Conservation (phyloP, 257 asterid genomes). For the Solanum chiquidenum region DNA sequence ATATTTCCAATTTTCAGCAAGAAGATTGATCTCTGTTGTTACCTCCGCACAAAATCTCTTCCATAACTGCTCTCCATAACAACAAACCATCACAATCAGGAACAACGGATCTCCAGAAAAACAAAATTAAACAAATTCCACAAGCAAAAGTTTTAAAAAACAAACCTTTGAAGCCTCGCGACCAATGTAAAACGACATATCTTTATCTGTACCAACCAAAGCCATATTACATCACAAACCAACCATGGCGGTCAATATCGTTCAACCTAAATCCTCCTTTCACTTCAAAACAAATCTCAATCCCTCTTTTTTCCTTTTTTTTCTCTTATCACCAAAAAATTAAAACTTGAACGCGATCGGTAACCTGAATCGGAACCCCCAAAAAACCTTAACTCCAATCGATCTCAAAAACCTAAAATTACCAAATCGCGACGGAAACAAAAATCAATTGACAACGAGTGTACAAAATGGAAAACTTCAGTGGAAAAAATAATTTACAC, state of each 20-base stretch:
- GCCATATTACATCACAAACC: conserved; percentile 62
- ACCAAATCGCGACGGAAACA: not conserved
- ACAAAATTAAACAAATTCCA: not conserved
- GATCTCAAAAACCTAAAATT: not conserved
- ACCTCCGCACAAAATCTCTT: conserved; percentile 74
- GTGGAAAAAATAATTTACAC: not conserved
- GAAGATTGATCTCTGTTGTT: conserved; percentile 68
- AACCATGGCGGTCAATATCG: conserved; percentile 18
- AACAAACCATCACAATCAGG: not conserved
- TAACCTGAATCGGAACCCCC: not conserved
- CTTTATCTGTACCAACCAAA: conserved; percentile 19
- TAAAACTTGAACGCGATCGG: not conserved
- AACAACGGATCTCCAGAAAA: not conserved
- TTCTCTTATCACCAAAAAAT: not conserved
- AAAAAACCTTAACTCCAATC: not conserved
- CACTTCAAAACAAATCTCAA: not conserved
- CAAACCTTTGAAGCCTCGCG: conserved; percentile 97
- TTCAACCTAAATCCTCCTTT: conserved; percentile 5
- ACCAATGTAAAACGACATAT: conserved; percentile 96
- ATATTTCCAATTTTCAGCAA: conserved; percentile 77
- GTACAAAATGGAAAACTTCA: conserved; percentile 3
- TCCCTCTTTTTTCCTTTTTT: not conserved
- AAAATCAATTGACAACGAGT: conserved; percentile 4
- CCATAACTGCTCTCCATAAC: conserved; percentile 43
- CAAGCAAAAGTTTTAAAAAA: not conserved